Evolutionary conservation across 495 filamentous ascomycete genomes (phyloP).

Genomic region (Tuber melanosporum): DNA sequence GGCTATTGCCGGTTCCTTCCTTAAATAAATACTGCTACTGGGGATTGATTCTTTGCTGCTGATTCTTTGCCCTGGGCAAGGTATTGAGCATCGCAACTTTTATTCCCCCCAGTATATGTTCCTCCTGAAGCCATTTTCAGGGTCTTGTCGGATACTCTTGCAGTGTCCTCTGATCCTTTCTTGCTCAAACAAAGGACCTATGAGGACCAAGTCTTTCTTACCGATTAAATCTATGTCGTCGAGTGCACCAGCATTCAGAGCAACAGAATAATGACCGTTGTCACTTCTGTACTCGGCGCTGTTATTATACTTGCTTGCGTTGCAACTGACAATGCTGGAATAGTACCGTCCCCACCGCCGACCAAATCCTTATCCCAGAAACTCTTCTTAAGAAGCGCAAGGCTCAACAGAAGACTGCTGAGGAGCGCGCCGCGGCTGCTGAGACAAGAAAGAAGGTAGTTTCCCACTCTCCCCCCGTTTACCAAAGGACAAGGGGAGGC

Average conservation of each 20-base stretch:
- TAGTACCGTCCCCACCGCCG: slow-evolving; percentile 78
- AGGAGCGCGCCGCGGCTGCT: slow-evolving; percentile 69
- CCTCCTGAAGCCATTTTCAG: slow-evolving; percentile 51
- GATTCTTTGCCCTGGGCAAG: slow-evolving; percentile 28
- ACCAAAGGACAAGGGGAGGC: slow-evolving; percentile 45
- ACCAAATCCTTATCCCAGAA: slow-evolving; percentile 93
- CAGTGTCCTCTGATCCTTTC: slow-evolving; percentile 29
- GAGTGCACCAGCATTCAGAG: slow-evolving; percentile 87
- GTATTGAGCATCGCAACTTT: slow-evolving; percentile 31
- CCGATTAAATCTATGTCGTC: slow-evolving; percentile 70
- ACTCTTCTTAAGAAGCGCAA: slow-evolving; percentile 99
- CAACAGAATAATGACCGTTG: slow-evolving; percentile 55
- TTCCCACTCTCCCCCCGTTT: slow-evolving; percentile 42
- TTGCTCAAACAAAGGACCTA: slow-evolving; percentile 14
- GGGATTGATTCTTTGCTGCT: slow-evolving; percentile 27
- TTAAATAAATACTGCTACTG: slow-evolving; percentile 69
- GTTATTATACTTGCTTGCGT: slow-evolving; percentile 56
- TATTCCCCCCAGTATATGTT: slow-evolving; percentile 49
- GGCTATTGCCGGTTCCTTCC: slow-evolving; percentile 76
- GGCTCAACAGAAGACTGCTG: slow-evolving; percentile 95
- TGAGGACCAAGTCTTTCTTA: slow-evolving; percentile 49
- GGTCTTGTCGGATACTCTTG: slow-evolving; percentile 75
- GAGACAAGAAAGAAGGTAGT: slow-evolving; percentile 86
- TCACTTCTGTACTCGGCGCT: slow-evolving; percentile 87
- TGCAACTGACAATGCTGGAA: slow-evolving; percentile 66